A percentile compares a stretch with the other conserved stretches of the same genome.
phyloP scores from a whole-genome alignment of 768 basidiomycete genomes.

The Trametes coccinea region DNA sequence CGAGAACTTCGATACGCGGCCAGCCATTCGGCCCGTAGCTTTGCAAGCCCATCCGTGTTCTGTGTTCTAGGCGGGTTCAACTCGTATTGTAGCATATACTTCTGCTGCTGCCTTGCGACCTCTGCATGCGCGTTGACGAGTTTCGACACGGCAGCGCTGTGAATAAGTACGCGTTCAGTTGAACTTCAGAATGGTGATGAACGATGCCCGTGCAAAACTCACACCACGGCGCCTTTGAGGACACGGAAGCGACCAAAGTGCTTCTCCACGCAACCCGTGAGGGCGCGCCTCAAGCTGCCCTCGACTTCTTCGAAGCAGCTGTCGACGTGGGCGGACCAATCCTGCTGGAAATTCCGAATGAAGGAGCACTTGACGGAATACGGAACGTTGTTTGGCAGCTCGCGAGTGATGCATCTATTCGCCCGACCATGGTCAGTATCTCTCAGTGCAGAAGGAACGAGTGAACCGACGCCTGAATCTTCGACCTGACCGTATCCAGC shows the following conservation, averaged over 20 bases:
- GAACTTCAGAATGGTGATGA: not conserved
- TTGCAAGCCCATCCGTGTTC: not conserved
- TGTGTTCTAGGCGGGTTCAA: slow-evolving; percentile 1
- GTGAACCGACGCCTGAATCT: not conserved
- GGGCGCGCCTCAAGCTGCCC: slow-evolving; percentile 33
- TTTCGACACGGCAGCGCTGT: not conserved
- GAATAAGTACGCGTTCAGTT: not conserved
- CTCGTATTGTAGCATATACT: slow-evolving; percentile 1
- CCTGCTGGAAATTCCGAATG: slow-evolving; percentile 38
- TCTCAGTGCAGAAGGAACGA: not conserved
- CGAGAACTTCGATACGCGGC: not conserved
- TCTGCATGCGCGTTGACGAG: not conserved
- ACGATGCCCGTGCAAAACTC: not conserved
- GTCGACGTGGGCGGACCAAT: slow-evolving; percentile 39
- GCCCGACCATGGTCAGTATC: not conserved
- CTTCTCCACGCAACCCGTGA: slow-evolving; percentile 31
- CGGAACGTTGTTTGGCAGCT: slow-evolving; percentile 46
- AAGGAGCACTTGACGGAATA: slow-evolving; percentile 42
- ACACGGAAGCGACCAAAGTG: slow-evolving; percentile 41
- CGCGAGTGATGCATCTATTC: slow-evolving; percentile 45
- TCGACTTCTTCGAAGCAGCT: slow-evolving; percentile 38
- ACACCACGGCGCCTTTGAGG: not conserved
- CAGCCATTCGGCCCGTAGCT: not conserved
- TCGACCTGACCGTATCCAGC: not conserved
- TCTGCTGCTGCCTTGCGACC: not conserved